A percentile compares a stretch with the other conserved stretches of the same genome.
Evolutionary conservation across 345 rosid genomes (phyloP).

Genomic region (Eutrema japonicum): DNA sequence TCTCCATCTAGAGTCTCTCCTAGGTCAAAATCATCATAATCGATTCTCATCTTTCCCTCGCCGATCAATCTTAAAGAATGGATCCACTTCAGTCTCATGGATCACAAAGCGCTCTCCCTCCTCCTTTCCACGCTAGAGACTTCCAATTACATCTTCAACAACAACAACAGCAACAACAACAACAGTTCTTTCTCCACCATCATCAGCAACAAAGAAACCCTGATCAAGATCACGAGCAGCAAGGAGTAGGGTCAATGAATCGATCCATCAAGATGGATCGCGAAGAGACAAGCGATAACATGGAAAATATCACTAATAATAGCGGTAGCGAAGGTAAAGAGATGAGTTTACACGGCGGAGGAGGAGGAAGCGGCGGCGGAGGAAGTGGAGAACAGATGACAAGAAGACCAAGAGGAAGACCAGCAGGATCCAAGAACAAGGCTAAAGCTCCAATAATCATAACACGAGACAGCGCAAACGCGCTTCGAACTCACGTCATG

Average conservation of each 20-base stretch:
- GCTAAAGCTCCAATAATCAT: constrained; percentile 92
- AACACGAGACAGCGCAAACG: constrained; percentile 95
- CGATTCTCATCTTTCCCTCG: constrained; percentile 19
- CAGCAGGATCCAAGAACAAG: constrained; percentile 95
- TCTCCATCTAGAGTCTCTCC: constrained; percentile 22
- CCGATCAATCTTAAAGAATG: constrained; percentile 47
- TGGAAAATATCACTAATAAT: constrained; percentile 40
- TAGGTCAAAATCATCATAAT: constrained; percentile 32
- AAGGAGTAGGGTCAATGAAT: constrained; percentile 58
- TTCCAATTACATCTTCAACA: constrained; percentile 83
- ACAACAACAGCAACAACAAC: constrained; percentile 49
- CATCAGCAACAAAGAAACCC: constrained; percentile 68
- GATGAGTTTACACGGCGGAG: constrained; percentile 36
- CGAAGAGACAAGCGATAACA: constrained; percentile 50
- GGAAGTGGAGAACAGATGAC: constrained; percentile 63
- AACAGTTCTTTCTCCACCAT: constrained; percentile 44
- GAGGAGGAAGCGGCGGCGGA: constrained; percentile 44
- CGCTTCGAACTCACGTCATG: constrained; percentile 90
- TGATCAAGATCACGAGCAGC: constrained; percentile 64
- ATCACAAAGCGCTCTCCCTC: constrained; percentile 72
- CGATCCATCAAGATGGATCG: constrained; percentile 60
- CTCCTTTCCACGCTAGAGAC: constrained; percentile 90
- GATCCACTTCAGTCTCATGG: constrained; percentile 87
- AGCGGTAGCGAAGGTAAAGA: constrained; percentile 58
- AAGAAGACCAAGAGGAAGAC: constrained; percentile 87